Percentiles rank a stretch among this genome's conserved stretches.
These are phyloP conservation scores for Aspergillus sergii DNA, from an alignment of 2,329 filamentous ascomycete species.

Conservation along the genomic window DNA sequence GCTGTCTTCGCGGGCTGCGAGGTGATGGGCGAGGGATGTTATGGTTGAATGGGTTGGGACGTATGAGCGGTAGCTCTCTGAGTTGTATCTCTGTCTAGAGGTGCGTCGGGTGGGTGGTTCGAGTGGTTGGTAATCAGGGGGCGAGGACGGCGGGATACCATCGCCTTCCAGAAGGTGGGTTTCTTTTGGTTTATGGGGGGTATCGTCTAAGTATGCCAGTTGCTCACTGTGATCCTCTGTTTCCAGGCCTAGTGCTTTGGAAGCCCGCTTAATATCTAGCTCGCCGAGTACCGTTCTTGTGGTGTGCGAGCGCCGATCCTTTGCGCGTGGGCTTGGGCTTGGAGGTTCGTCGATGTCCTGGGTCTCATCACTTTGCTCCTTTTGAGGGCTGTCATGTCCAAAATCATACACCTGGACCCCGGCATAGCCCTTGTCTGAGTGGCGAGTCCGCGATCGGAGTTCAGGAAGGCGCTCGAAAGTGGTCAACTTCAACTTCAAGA, in stretches of 20 bases:
- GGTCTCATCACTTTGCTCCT: constrained; percentile 27
- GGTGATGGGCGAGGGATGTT: constrained; percentile 27
- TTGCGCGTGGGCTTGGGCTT: constrained; percentile 40
- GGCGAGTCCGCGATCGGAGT: constrained; percentile 21
- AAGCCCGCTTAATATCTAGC: constrained; percentile 27
- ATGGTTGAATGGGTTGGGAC: constrained; percentile 28
- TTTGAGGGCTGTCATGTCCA: constrained; percentile 23
- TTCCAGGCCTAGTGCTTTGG: constrained; percentile 27
- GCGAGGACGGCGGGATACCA: constrained; percentile 33
- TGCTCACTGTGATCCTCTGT: constrained; percentile 34
- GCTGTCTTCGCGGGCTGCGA: constrained; percentile 21
- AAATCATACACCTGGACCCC: constrained; percentile 34
- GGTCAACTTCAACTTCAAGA: constrained; percentile 35
- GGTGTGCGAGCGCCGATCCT: constrained; percentile 26
- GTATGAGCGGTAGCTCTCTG: constrained; percentile 27
- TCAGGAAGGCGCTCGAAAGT: constrained; percentile 31
- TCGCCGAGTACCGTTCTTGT: constrained; percentile 17
- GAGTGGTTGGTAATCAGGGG: constrained; percentile 29
- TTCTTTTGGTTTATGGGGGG: constrained; percentile 20
- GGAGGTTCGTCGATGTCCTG: constrained; percentile 36
- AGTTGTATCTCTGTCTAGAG: constrained; percentile 25
- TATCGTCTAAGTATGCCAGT: constrained; percentile 23
- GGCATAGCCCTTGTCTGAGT: constrained; percentile 31
- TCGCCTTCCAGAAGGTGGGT: constrained; percentile 19
- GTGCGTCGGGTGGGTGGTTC: constrained; percentile 26